phyloP scores from a whole-genome alignment of 176 grass and related monocot species.

The Raddia distichophylla region DNA sequence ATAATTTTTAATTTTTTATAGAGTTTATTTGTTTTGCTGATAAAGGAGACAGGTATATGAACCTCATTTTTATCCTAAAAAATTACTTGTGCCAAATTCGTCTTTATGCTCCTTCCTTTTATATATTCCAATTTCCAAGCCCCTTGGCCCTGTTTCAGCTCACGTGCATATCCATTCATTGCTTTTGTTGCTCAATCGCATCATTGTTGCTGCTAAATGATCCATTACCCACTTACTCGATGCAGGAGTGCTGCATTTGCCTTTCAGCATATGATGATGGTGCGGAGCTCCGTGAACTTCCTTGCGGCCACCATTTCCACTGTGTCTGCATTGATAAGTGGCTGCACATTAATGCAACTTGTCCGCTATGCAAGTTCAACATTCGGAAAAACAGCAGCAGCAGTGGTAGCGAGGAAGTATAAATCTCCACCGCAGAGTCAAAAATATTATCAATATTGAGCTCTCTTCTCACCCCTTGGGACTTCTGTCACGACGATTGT shows the following conservation, averaged over 20 bases:
- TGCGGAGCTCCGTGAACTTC: slow-evolving; percentile 67
- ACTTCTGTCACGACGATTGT: neutral
- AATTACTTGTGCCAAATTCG: neutral
- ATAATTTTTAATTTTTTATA: neutral
- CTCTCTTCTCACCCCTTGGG: neutral
- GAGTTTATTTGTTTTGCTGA: neutral
- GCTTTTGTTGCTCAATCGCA: neutral
- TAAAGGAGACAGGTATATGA: neutral
- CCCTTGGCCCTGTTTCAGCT: neutral
- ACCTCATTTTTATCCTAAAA: neutral
- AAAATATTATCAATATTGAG: neutral
- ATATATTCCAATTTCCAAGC: neutral
- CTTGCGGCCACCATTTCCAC: slow-evolving; percentile 78
- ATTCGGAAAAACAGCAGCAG: slow-evolving; percentile 64
- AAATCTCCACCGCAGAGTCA: slow-evolving; percentile 12
- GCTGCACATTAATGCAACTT: slow-evolving; percentile 76
- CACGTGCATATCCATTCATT: neutral
- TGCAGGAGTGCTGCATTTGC: slow-evolving; percentile 82
- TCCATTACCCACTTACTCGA: neutral
- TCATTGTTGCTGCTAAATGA: neutral
- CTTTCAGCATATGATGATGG: slow-evolving; percentile 66
- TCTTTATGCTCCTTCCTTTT: neutral
- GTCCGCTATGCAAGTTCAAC: slow-evolving; percentile 80
- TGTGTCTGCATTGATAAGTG: slow-evolving; percentile 72
- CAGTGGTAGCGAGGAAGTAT: slow-evolving; percentile 65